phyloP scores from a whole-genome alignment of 139 green algal species.

The Limnomonas spitsbergensis region DNA sequence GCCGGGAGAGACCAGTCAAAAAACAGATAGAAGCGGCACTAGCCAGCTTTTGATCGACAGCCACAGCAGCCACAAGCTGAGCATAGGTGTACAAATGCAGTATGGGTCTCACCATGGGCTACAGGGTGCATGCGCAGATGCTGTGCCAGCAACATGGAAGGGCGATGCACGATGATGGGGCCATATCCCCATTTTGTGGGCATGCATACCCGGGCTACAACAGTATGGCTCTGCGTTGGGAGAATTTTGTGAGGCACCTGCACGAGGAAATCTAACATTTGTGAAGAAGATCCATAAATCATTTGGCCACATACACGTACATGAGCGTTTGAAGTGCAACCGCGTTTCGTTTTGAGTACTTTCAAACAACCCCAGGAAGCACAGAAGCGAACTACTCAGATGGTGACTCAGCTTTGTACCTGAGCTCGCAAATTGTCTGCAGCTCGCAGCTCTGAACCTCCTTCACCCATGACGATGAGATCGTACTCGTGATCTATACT shows the following conservation, averaged over 20 bases:
- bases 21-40: no score
- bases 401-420: conserved; percentile 94
- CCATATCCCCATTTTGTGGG: no score
- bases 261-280: background rate
- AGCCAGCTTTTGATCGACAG: no score
- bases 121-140: no score
- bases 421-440: conserved; percentile 90
- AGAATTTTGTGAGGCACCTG: conserved; percentile 99
- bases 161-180: no score
- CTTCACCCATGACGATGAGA: conserved; percentile 93
- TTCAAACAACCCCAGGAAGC: background rate
- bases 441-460: conserved; percentile 88
- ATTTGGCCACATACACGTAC: background rate
- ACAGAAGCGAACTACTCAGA: background rate
- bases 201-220: conserved; percentile 77
- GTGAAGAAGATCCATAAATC: background rate
- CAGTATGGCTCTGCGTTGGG: conserved; percentile 95
- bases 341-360: background rate
- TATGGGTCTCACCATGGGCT: no score
- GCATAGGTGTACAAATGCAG: no score
- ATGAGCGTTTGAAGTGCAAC: no score
- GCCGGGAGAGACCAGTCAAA: no score
- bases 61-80: no score
- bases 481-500: conserved; percentile 98
- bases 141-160: no score